Conservation (phyloP, 257 asterid species). For the Rhazya stricta region DNA sequence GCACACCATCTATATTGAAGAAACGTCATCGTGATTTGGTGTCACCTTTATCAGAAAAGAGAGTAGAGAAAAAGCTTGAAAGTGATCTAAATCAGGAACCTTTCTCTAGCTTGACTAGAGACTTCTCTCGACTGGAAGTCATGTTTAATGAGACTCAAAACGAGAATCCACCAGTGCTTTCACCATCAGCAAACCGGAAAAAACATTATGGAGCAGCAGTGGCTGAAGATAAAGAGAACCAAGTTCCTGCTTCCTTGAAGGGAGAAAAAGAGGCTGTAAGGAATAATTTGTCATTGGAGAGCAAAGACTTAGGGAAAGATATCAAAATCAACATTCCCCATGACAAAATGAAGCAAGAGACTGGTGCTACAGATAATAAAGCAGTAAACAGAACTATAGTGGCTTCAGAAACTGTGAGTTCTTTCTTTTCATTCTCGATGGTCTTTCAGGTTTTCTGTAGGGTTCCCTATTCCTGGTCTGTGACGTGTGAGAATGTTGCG, state of each 20-base stretch:
- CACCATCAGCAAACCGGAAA: slow-evolving; percentile 28
- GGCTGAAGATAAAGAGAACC: slow-evolving; percentile 54
- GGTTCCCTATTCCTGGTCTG: neutral
- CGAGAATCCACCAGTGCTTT: slow-evolving; percentile 25
- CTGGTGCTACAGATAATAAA: slow-evolving; percentile 25
- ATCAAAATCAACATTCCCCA: slow-evolving; percentile 18
- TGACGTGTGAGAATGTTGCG: neutral
- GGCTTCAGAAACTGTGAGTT: slow-evolving; percentile 44
- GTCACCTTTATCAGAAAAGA: slow-evolving; percentile 82
- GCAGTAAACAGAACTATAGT: slow-evolving; percentile 25
- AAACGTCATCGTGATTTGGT: slow-evolving; percentile 81
- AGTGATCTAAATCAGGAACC: slow-evolving; percentile 39
- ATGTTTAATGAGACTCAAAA: slow-evolving; percentile 45
- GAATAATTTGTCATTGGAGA: slow-evolving; percentile 25
- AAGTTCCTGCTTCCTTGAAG: slow-evolving; percentile 33
- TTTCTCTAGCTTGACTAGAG: slow-evolving; percentile 41
- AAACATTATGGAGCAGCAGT: slow-evolving; percentile 23
- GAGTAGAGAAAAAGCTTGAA: slow-evolving; percentile 67
- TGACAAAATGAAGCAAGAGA: slow-evolving; percentile 28
- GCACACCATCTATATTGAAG: slow-evolving; percentile 87
- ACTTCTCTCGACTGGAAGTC: slow-evolving; percentile 56
- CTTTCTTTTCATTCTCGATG: slow-evolving; percentile 17
- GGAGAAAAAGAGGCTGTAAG: slow-evolving; percentile 26
- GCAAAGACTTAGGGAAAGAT: slow-evolving; percentile 29
- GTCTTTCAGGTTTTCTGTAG: neutral